A percentile compares a stretch with the other conserved stretches of the same genome.
Evolutionary conservation across 2,329 filamentous ascomycete species (phyloP).

Genomic region (Beauveria caledonica): DNA sequence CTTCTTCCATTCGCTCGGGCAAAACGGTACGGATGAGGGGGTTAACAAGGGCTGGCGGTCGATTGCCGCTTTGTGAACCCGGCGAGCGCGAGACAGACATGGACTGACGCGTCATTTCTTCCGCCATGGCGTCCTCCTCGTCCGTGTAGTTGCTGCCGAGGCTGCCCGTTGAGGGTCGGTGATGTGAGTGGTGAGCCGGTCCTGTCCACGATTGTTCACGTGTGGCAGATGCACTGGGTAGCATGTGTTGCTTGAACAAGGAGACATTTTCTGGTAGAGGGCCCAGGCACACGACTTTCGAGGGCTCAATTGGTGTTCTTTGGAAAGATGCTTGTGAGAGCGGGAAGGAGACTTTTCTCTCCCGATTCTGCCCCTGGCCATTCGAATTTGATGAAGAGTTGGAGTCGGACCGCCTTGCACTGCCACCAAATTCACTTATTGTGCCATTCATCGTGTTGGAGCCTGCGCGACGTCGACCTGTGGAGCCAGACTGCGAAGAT

Average conservation of each 20-base stretch:
- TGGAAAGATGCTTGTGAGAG: conserved; percentile 25
- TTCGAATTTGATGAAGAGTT: conserved; percentile 17
- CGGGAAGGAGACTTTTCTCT: conserved; percentile 15
- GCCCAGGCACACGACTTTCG: conserved; percentile 46
- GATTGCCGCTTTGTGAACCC: not conserved
- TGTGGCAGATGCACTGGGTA: not conserved
- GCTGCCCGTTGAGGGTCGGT: conserved; percentile 30
- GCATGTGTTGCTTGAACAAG: conserved; percentile 17
- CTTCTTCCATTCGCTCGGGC: not conserved
- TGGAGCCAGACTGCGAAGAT: conserved; percentile 14
- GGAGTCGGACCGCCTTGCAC: conserved; percentile 23
- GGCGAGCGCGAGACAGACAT: conserved; percentile 8
- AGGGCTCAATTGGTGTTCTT: conserved; percentile 42
- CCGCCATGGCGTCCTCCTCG: conserved; percentile 36
- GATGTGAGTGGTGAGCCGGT: not conserved
- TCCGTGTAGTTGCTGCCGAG: conserved; percentile 51
- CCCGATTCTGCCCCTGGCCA: conserved; percentile 16
- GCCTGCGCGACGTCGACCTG: conserved; percentile 11
- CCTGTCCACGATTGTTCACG: not conserved
- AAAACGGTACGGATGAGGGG: not conserved
- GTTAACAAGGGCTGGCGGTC: conserved; percentile 1
- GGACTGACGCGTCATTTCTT: conserved; percentile 21
- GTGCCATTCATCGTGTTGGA: not conserved
- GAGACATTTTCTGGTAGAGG: conserved; percentile 41
- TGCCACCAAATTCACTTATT: conserved; percentile 20